Percentiles rank a stretch among this genome's conserved stretches.
Evolutionary conservation across 2,329 filamentous ascomycete genomes (phyloP).

Genomic region (Stagonosporopsis tanaceti): DNA sequence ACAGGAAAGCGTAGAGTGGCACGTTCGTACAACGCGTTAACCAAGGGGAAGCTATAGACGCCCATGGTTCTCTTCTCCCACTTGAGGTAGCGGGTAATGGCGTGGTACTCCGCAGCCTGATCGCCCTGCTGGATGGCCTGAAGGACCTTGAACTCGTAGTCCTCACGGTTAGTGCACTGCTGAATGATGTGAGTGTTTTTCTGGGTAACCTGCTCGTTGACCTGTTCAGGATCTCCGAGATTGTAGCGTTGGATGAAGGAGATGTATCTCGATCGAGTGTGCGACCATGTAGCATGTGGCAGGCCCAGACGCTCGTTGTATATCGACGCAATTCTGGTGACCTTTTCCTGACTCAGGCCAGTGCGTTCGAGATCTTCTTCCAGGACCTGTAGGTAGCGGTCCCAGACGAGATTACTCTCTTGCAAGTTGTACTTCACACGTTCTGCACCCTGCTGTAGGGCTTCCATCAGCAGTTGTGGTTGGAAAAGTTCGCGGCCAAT

Average conservation of each 20-base stretch:
- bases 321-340: slow-evolving; percentile 71
- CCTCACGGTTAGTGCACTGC: slow-evolving; percentile 69
- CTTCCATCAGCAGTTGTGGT: slow-evolving; percentile 69
- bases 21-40: slow-evolving; percentile 75
- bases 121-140: slow-evolving; percentile 66
- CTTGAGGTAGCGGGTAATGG: slow-evolving; percentile 75
- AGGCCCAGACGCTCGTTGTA: slow-evolving; percentile 74
- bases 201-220: slow-evolving; percentile 73
- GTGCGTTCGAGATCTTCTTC: slow-evolving; percentile 70
- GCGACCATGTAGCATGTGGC: slow-evolving; percentile 78
- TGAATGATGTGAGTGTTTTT: slow-evolving; percentile 70
- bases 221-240: slow-evolving; percentile 73
- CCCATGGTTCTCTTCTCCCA: slow-evolving; percentile 78
- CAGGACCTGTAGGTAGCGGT: slow-evolving; percentile 77
- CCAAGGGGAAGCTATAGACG: slow-evolving; percentile 61
- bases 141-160: slow-evolving; percentile 71
- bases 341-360: slow-evolving; percentile 60
- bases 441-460: slow-evolving; percentile 76
- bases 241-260: slow-evolving; percentile 77
- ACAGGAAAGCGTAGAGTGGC: slow-evolving; percentile 77
- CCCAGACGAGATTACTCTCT: slow-evolving; percentile 81
- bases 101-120: slow-evolving; percentile 62
- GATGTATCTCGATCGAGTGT: slow-evolving; percentile 78
- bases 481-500: slow-evolving; percentile 77
- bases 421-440: slow-evolving; percentile 76